A percentile compares a stretch with the other conserved stretches of the same genome.
These are phyloP conservation scores for Neocallimastix lanati DNA, from an alignment of 192 early-diverging fungal genomes.

Conservation along the genomic window DNA sequence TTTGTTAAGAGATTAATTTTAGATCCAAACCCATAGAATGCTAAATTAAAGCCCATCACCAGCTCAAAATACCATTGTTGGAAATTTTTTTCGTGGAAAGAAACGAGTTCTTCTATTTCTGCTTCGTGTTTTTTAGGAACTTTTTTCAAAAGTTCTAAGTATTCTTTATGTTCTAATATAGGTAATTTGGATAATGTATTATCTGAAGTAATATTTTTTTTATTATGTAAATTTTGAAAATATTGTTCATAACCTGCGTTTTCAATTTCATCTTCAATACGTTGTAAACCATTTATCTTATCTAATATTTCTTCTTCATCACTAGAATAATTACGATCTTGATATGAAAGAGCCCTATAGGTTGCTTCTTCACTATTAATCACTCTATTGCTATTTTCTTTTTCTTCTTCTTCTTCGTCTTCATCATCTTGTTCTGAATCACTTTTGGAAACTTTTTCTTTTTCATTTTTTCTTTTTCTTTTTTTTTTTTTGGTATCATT, in stretches of 20 bases:
- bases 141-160: slow-evolving; percentile 23
- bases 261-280: slow-evolving; percentile 10
- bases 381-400: not conserved
- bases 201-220: slow-evolving; percentile 49
- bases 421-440: slow-evolving; percentile 6
- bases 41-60: slow-evolving; percentile 59
- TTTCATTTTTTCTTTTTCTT: slow-evolving; percentile 6
- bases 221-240: slow-evolving; percentile 49
- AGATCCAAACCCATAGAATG: slow-evolving; percentile 87
- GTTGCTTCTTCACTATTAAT: not conserved
- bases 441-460: slow-evolving; percentile 3
- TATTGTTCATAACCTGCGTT: slow-evolving; percentile 50
- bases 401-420: slow-evolving; percentile 6
- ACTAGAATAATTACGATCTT: not conserved
- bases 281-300: not conserved
- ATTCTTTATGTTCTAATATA: slow-evolving; percentile 49
- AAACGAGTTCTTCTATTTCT: slow-evolving; percentile 31
- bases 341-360: slow-evolving; percentile 9
- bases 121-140: slow-evolving; percentile 36
- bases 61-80: slow-evolving; percentile 82
- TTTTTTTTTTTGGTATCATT: not conserved
- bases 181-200: slow-evolving; percentile 71
- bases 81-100: slow-evolving; percentile 44
- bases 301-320: not conserved
- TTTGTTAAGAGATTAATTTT: slow-evolving; percentile 62